Base-by-base conservation (phyloP, 345 rosid species). In the Eutrema yunnanense region DNA sequence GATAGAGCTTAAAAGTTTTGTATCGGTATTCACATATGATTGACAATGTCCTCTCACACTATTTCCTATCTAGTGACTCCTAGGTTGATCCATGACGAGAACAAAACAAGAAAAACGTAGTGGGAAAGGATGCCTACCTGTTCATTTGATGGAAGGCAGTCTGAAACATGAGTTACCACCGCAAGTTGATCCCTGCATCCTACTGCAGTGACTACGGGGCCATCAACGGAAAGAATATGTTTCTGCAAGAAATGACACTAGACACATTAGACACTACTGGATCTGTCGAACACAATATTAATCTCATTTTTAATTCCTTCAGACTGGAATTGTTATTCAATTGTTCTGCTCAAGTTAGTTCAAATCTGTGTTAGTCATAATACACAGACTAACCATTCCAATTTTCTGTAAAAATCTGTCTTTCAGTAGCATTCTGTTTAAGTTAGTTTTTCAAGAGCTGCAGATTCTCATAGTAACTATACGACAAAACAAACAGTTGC, bases 141-240 rank as follows among this genome's bases (percentile, higher is more conserved):
- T 80, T 90, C 96, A 81, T 81, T 82, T 59, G 96, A 86, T 36
- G 95, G 84, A 78, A 91, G 93, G 71, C 92, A 83, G 71, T 87
- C 90, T 62, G 96, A 83, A 73, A 80, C 87, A 87, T 90, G 96
- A 75, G 79, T 84, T 47, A 90, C 96, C 62, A 95, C 84, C 11
- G 90, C 96, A 75, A 92, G 92, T 72, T 82, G 86, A 82, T 95
- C 84, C 73, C 74, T 84, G 80, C 84, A 88, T 78, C 93, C 99
- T 63, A 92, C 83, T 65, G 97, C 88, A 51, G 96, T 85, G 77
- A 90, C 96, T 33, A 84, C 88, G 2, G 92, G 96, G 26, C 99
- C 99, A 48, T 87, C 86, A 78, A 95, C 87, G 60, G 96, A 92
- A 44, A 95, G 69, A 73, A 92, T 74, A 70, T 90, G 89, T 74